A percentile compares a stretch with the other conserved stretches of the same genome.
phyloP scores from a whole-genome alignment of 2,329 filamentous ascomycete species.

The Shiraia bambusicola region DNA sequence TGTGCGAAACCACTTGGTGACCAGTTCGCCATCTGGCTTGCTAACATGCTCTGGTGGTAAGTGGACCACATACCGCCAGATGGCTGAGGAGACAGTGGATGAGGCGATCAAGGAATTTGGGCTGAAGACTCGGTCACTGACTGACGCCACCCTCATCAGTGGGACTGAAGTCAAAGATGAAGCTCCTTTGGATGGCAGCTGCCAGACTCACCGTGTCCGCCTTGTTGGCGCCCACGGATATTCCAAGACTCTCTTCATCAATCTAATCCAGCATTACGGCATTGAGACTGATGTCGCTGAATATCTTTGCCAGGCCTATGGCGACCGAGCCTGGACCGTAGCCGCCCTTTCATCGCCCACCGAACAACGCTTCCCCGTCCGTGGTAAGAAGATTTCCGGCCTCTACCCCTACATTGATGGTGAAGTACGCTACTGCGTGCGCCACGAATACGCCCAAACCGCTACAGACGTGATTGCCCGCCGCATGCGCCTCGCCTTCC shows the following conservation, averaged over 20 bases:
- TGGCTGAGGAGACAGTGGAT: slow-evolving; percentile 88
- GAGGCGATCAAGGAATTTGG: slow-evolving; percentile 71
- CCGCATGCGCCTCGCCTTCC: slow-evolving; percentile 80
- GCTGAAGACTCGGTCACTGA: slow-evolving; percentile 59
- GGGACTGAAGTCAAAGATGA: slow-evolving; percentile 73
- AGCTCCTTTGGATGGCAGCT: slow-evolving; percentile 69
- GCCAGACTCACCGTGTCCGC: slow-evolving; percentile 81
- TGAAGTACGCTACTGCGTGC: slow-evolving; percentile 83
- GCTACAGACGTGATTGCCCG: slow-evolving; percentile 85
- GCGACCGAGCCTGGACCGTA: slow-evolving; percentile 89
- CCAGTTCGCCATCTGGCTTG: slow-evolving; percentile 75
- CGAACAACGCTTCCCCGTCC: slow-evolving; percentile 75
- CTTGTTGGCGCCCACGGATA: slow-evolving; percentile 83
- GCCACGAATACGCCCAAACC: slow-evolving; percentile 89
- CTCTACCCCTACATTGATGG: slow-evolving; percentile 91
- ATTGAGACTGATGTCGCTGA: slow-evolving; percentile 89
- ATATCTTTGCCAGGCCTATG: slow-evolving; percentile 84
- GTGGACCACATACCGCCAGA: slow-evolving; percentile 91
- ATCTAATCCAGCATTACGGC: slow-evolving; percentile 89
- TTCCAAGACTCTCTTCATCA: slow-evolving; percentile 91
- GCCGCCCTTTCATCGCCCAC: slow-evolving; percentile 78
- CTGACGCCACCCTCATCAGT: slow-evolving; percentile 65
- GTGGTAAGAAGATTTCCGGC: slow-evolving; percentile 74
- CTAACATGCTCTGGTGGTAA: slow-evolving; percentile 86
- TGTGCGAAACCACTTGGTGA: slow-evolving; percentile 82